Conservation (phyloP, 208 protist genomes). For the Cochliopodium minus region DNA sequence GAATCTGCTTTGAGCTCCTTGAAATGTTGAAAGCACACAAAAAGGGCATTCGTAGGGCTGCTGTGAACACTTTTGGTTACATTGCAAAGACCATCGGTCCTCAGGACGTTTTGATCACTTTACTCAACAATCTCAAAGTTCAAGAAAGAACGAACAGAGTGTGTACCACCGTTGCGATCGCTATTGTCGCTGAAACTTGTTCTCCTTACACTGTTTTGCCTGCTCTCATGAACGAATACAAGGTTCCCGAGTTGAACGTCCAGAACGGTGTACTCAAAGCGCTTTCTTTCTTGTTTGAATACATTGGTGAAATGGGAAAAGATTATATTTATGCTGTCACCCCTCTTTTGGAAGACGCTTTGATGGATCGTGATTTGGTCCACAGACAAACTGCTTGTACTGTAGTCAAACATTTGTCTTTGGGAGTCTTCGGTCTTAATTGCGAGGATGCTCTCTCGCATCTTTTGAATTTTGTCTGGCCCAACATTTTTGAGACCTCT, state of each 20-base stretch:
- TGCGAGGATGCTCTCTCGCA: slow-evolving; percentile 86
- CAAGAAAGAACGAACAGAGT: slow-evolving; percentile 97
- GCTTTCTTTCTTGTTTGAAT: slow-evolving; percentile 97
- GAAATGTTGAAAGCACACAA: slow-evolving; percentile 95
- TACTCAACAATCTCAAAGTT: slow-evolving; percentile 94
- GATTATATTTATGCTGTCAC: slow-evolving; percentile 95
- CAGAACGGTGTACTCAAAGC: slow-evolving; percentile 92
- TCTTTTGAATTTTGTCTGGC: slow-evolving; percentile 95
- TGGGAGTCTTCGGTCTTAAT: slow-evolving; percentile 48
- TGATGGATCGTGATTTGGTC: slow-evolving; percentile 93
- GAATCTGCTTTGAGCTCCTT: slow-evolving; percentile 90
- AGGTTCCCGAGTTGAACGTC: slow-evolving; percentile 90
- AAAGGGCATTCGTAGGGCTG: slow-evolving; percentile 78
- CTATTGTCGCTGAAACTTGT: slow-evolving; percentile 94
- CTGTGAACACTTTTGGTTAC: slow-evolving; percentile 92
- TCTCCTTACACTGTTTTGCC: slow-evolving; percentile 94
- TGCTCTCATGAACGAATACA: slow-evolving; percentile 97
- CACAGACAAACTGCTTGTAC: slow-evolving; percentile 94
- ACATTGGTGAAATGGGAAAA: slow-evolving; percentile 85
- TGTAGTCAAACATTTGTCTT: slow-evolving; percentile 80
- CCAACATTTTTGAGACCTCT: slow-evolving; percentile 98
- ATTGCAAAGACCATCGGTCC: slow-evolving; percentile 96
- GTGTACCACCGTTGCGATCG: slow-evolving; percentile 97
- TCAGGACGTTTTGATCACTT: slow-evolving; percentile 90
- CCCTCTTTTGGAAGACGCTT: slow-evolving; percentile 86